phyloP scores from a whole-genome alignment of 1,139 yeast species.

The Hyphopichia fennica region DNA sequence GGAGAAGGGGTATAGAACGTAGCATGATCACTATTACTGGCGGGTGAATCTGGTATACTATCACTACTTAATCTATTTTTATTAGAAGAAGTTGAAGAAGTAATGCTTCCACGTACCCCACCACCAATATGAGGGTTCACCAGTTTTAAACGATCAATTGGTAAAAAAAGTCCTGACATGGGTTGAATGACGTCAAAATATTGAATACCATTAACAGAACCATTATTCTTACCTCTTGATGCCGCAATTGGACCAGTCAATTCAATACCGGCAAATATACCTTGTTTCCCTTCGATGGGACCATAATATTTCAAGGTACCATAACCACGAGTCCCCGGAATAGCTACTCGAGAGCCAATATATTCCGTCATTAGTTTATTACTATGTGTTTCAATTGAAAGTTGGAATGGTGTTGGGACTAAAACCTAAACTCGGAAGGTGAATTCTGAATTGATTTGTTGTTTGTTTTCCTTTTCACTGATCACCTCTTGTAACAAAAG shows the following conservation, averaged over 20 bases:
- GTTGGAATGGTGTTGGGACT: no score
- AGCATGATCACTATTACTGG: neutral
- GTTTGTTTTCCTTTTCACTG: no score
- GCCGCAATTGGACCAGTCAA: slow-evolving; percentile 60
- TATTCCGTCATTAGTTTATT: slow-evolving; percentile 16
- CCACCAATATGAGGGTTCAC: slow-evolving; percentile 30
- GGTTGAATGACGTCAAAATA: slow-evolving; percentile 55
- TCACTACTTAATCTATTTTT: slow-evolving; percentile 2
- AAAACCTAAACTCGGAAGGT: no score
- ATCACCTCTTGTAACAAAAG: no score
- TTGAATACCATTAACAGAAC: slow-evolving; percentile 44
- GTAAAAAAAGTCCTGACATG: slow-evolving; percentile 72
- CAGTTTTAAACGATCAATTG: slow-evolving; percentile 58
- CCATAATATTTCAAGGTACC: slow-evolving; percentile 78
- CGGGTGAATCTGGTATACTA: slow-evolving; percentile 1
- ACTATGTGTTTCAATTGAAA: no score
- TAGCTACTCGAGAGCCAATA: slow-evolving; percentile 36
- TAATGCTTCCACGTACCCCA: neutral
- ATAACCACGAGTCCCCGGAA: slow-evolving; percentile 46
- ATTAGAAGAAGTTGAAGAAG: neutral
- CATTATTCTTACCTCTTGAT: slow-evolving; percentile 46
- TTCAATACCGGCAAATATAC: slow-evolving; percentile 89
- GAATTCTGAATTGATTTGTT: no score
- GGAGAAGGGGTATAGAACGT: slow-evolving; percentile 2
- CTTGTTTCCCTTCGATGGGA: slow-evolving; percentile 66